These are phyloP conservation scores for Salix viminalis DNA, from an alignment of 345 rosid genomes.

Conservation along the genomic window DNA sequence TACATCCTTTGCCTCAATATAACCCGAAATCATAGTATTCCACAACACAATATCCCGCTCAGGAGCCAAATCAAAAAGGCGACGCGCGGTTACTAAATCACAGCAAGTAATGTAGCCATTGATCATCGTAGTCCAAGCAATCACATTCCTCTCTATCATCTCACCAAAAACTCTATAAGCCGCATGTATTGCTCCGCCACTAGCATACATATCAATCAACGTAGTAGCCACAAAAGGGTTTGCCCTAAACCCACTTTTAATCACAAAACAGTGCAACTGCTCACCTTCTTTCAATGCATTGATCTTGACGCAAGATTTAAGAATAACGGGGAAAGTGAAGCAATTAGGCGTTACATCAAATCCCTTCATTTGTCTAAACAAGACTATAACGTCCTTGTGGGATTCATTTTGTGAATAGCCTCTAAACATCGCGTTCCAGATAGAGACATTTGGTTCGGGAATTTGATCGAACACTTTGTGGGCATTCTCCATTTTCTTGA, in stretches of 20 bases:
- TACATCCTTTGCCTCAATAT: conserved; percentile 56
- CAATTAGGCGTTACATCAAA: conserved; percentile 50
- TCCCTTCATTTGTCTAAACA: conserved; percentile 49
- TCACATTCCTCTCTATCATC: conserved; percentile 63
- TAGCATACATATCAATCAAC: conserved; percentile 71
- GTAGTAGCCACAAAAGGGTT: conserved; percentile 50
- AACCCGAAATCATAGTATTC: conserved; percentile 75
- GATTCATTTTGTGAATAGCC: conserved; percentile 41
- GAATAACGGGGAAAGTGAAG: conserved; percentile 63
- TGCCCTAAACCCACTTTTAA: conserved; percentile 55
- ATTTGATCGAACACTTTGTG: conserved; percentile 67
- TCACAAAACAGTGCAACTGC: conserved; percentile 54
- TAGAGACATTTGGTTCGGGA: conserved; percentile 36
- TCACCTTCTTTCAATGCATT: conserved; percentile 53
- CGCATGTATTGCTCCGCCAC: conserved; percentile 30
- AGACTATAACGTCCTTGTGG: conserved; percentile 35
- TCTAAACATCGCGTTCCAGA: conserved; percentile 65
- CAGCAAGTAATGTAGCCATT: conserved; percentile 48
- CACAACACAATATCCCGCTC: conserved; percentile 70
- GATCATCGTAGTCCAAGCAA: conserved; percentile 71
- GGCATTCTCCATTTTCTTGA: conserved; percentile 40
- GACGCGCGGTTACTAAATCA: conserved; percentile 51
- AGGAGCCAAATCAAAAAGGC: conserved; percentile 65
- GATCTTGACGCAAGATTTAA: conserved; percentile 55
- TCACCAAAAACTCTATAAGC: conserved; percentile 66